These are phyloP conservation scores for Alopecurus myosuroides DNA, from an alignment of 176 grass and related monocot species.

Conservation along the genomic window DNA sequence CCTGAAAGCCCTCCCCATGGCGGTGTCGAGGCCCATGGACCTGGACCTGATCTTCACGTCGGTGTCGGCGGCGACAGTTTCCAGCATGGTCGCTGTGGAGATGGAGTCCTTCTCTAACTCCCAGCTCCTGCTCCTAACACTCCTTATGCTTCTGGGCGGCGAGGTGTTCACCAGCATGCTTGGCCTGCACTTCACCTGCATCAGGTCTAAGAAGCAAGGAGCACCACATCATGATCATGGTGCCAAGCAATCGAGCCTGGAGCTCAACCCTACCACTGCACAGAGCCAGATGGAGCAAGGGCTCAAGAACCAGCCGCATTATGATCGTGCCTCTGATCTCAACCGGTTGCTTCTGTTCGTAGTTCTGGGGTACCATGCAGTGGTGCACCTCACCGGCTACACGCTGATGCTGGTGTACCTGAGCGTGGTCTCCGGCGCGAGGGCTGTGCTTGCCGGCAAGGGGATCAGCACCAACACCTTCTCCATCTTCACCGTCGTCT, in stretches of 20 bases:
- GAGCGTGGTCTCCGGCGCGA: conserved; percentile 12
- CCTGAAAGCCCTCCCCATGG: conserved; percentile 46
- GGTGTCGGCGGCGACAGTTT: conserved; percentile 49
- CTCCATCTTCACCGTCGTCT: conserved; percentile 60
- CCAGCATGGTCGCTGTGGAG: conserved; percentile 60
- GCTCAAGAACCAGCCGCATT: not conserved
- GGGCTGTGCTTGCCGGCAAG: conserved; percentile 41
- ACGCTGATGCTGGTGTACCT: conserved; percentile 47
- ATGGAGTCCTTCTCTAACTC: conserved; percentile 66
- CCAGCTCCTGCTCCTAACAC: conserved; percentile 54
- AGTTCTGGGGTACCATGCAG: conserved; percentile 43
- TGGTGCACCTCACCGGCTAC: conserved; percentile 50
- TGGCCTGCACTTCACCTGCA: conserved; percentile 37
- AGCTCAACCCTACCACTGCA: not conserved
- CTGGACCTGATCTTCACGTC: conserved; percentile 72
- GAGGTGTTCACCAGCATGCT: conserved; percentile 77
- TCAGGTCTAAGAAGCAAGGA: conserved; percentile 18
- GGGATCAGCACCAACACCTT: conserved; percentile 46
- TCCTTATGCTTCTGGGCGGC: conserved; percentile 65
- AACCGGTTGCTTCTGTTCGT: conserved; percentile 19
- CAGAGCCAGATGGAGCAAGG: conserved; percentile 32
- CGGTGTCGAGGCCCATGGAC: not conserved
- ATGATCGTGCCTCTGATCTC: not conserved
- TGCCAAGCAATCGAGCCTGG: not conserved
- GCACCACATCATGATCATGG: not conserved